Evolutionary conservation across 1,284 basidiomycete species (phyloP), one percentile per base, ranked within the genome.

Genomic region (Trichosporon inkin): DNA sequence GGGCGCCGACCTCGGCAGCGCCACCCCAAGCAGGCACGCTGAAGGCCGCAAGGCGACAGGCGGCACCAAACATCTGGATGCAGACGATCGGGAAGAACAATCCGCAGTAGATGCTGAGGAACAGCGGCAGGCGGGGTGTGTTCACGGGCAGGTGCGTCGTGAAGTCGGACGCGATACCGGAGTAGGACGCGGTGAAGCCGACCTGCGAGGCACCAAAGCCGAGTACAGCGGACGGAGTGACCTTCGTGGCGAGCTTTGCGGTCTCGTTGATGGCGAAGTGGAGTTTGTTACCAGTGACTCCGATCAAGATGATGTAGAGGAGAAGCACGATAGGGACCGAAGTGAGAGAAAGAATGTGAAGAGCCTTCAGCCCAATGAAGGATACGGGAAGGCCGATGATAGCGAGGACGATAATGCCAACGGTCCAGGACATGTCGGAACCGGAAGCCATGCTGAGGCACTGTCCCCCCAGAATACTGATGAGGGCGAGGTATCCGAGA

Each of bases 361-460:
- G 68, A 0, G 77, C 76, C 17, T 76, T 73, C 37, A 83, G 80
- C 16, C 82, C 82, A 53, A 79, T 76, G 58, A 83, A 81, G 19
- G 80, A 81, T 65, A 87, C 86, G 13, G 90, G 71, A 22, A 97
- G 82, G 3, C 89, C 87, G 49, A 95, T 82, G 32, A 89, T 67
- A 0, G 85, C 83, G 24, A 95, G 88, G 52, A 97, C 86, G 24
- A 93, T 88, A 60, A 97, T 97, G 0, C 93, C 93, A 14, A 95
- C 88, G 54, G 72, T 75, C 71, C 74, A 81, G 64, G 73, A 80
- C 72, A 78, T 79, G 64, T 56, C 67, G 10, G 84, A 84, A 60
- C 82, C 82, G 19, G 85, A 83, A 10, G 89, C 88, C 53, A 88
- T 87, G 0, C 86, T 80, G 1, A 92, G 80, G 1, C 88, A 84